Conservation (phyloP, 495 filamentous ascomycete species). For the Aspergillus leporis region DNA sequence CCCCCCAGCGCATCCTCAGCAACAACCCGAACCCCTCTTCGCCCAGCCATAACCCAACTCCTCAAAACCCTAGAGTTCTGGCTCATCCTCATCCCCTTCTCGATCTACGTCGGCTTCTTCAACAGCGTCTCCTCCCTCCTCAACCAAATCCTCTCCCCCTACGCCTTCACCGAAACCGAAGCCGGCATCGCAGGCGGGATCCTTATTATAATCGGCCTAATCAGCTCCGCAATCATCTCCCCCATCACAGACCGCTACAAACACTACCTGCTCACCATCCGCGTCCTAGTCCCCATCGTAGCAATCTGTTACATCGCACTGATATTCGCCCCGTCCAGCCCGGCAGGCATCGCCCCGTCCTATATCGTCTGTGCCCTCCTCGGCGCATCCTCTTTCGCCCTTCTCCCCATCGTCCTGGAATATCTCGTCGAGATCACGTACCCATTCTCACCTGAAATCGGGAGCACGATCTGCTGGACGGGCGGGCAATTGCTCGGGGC, state of each 20-base stretch:
- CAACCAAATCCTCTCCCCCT: slow-evolving; percentile 85
- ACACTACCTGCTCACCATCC: slow-evolving; percentile 72
- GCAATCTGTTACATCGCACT: slow-evolving; percentile 72
- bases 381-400: slow-evolving; percentile 75
- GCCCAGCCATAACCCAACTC: slow-evolving; percentile 46
- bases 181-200: slow-evolving; percentile 88
- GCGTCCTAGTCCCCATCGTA: slow-evolving; percentile 72
- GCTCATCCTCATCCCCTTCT: slow-evolving; percentile 73
- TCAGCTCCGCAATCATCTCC: slow-evolving; percentile 69
- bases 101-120: slow-evolving; percentile 88
- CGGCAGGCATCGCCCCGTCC: slow-evolving; percentile 62
- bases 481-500: slow-evolving; percentile 72
- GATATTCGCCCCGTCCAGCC: slow-evolving; percentile 75
- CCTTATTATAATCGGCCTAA: slow-evolving; percentile 85
- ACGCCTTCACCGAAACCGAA: slow-evolving; percentile 75
- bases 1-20: slow-evolving; percentile 59
- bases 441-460: slow-evolving; percentile 85
- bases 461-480: slow-evolving; percentile 78
- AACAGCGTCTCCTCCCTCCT: slow-evolving; percentile 86
- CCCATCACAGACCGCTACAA: slow-evolving; percentile 87
- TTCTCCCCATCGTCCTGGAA: slow-evolving; percentile 85
- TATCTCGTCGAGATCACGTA: slow-evolving; percentile 83
- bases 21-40: slow-evolving; percentile 50
- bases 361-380: slow-evolving; percentile 69
- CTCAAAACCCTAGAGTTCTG: slow-evolving; percentile 67